Evolutionary conservation across 805 yeast genomes (phyloP).

Genomic region (Candida adriatica): DNA sequence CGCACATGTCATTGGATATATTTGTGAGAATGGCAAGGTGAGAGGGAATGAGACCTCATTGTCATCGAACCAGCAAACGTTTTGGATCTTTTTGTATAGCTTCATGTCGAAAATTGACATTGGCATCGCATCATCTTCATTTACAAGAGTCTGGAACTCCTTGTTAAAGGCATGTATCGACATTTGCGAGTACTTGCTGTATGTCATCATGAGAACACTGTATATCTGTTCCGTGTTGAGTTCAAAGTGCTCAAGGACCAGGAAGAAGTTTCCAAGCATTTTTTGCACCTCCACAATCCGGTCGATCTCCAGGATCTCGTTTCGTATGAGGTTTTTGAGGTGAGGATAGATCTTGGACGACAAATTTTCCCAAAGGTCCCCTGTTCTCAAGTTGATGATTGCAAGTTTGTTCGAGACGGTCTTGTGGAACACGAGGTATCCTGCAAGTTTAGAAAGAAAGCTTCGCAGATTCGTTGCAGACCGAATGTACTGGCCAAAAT

Average conservation of each 20-base stretch:
- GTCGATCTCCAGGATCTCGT: conserved; percentile 33
- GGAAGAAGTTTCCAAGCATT: conserved; percentile 60
- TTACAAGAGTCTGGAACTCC: conserved; percentile 56
- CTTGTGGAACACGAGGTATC: conserved; percentile 73
- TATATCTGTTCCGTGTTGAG: conserved; percentile 55
- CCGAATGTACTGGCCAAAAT: conserved; percentile 23
- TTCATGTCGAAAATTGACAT: conserved; percentile 54
- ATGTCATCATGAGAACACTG: conserved; percentile 49
- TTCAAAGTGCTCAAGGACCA: conserved; percentile 68
- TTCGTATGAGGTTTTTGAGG: conserved; percentile 39
- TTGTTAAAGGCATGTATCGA: conserved; percentile 47
- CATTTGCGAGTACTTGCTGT: conserved; percentile 53
- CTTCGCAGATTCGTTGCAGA: conserved; percentile 39
- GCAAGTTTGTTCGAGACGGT: conserved; percentile 60
- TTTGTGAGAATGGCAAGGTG: conserved; percentile 79
- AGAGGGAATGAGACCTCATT: conserved; percentile 38
- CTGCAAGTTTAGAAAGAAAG: conserved; percentile 57
- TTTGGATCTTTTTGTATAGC: conserved; percentile 57
- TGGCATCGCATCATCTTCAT: conserved; percentile 87
- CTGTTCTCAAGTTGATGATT: conserved; percentile 44
- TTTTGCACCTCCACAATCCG: conserved; percentile 39
- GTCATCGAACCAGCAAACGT: conserved; percentile 63
- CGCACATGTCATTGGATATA: conserved; percentile 82
- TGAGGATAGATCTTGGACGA: conserved; percentile 53
- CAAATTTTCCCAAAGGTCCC: conserved; percentile 73